Evolutionary conservation across 768 basidiomycete genomes (phyloP), one percentile per base, ranked within the genome.

Genomic region (Amanita brunnescens): DNA sequence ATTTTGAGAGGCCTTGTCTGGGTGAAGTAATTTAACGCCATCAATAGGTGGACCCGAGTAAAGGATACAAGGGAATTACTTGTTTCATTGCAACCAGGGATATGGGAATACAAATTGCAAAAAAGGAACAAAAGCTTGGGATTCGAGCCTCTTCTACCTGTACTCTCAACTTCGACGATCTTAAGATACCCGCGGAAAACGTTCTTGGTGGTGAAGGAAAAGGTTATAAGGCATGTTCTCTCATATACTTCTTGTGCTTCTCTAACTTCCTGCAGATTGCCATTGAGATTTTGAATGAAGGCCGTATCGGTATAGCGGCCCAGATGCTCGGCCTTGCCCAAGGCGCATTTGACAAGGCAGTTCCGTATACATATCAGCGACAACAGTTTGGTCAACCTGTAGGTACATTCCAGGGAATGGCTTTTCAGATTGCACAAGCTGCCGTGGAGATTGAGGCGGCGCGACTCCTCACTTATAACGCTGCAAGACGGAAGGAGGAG

Each of bases 301-400:
- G 88, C 50, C 90, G 95, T 53, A 95, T 97, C 59, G 95, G 95
- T 29, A 98, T 98, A 56, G 96, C 95, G 14, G 95, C 91, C 0
- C 96, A 99, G 68, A 97, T 98, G 96, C 76, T 99, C 49, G 96
- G 96, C 13, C 83, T 98, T 26, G 96, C 96, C 2, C 93, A 97
- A 62, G 96, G 95, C 20, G 94, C 92, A 2, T 99, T 98, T 63
- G 83, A 94, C 70, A 91, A 94, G 64, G 79, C 89, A 1, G 90
- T 98, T n/a, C 85, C 89, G 0, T 96, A 96, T 67, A 91, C 96
- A 1, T 96, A 90, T 68, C 79, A 93, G 64, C 87, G 96, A 47
- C 80, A 79, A 58, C 96, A 99, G 67, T 99, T 98, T 62, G 93
- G 93, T 3, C 89, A 95, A 64, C 75, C 92, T 6, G 78, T 99